Percentiles rank a stretch among this genome's conserved stretches.
These are phyloP conservation scores for Aegilops umbellulata DNA, from an alignment of 176 grass and related monocot species.

Conservation along the genomic window DNA sequence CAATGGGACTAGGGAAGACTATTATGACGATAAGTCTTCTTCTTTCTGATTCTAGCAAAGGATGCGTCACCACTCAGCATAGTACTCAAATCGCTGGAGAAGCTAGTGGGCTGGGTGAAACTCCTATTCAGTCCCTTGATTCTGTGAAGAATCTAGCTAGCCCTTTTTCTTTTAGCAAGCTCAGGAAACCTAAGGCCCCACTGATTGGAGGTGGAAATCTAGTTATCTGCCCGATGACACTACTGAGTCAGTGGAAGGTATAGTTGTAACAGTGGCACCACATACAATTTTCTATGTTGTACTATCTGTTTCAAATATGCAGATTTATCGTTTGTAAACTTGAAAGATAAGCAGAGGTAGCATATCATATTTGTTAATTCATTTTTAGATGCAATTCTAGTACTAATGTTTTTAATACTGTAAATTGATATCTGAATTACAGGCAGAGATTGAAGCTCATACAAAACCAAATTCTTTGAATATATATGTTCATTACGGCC, in stretches of 20 bases:
- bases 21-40: conserved; percentile 98
- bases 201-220: conserved; percentile 75
- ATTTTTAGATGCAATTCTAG: conserved; percentile 1
- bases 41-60: conserved; percentile 75
- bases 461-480: conserved; percentile 54
- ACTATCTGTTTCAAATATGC: background rate
- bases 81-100: conserved; percentile 46
- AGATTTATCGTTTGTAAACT: conserved; percentile 5
- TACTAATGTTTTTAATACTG: conserved; percentile 1
- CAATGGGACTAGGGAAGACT: conserved; percentile 96
- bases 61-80: conserved; percentile 41
- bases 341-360: background rate
- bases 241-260: conserved; percentile 99
- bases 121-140: conserved; percentile 37
- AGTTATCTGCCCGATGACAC: conserved; percentile 93
- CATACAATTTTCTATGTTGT: conserved; percentile 9
- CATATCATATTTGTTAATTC: conserved; percentile 1
- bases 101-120: conserved; percentile 43
- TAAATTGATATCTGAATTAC: conserved; percentile 29
- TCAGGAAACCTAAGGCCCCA: conserved; percentile 60
- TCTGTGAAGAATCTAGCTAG: conserved; percentile 61
- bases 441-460: conserved; percentile 94
- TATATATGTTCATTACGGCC: conserved; percentile 94
- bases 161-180: conserved; percentile 69
- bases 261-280: conserved; percentile 14